These are phyloP conservation scores for Coniochaeta prunicola DNA, from an alignment of 2,329 filamentous ascomycete genomes.

Conservation along the genomic window DNA sequence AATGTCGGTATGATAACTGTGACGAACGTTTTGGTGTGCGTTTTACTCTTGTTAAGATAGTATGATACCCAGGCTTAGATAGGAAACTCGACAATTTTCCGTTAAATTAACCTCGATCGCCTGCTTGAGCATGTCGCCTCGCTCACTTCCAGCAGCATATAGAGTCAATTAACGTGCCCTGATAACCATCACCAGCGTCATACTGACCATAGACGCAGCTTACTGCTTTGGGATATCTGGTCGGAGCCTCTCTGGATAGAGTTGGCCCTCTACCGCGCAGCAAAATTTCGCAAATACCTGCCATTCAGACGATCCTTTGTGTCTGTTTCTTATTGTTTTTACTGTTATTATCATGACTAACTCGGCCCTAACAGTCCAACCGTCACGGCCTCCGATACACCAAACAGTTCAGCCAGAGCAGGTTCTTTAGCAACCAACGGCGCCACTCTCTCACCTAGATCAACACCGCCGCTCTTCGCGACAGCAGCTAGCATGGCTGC, in stretches of 20 bases:
- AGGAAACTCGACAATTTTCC: not conserved
- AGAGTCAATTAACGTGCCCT: not conserved
- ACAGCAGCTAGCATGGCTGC: conserved; percentile 27
- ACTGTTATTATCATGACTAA: not conserved
- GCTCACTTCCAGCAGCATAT: not conserved
- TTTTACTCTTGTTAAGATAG: not conserved
- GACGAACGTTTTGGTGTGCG: conserved; percentile 2
- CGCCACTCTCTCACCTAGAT: conserved; percentile 20
- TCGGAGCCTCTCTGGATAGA: not conserved
- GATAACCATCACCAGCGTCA: not conserved
- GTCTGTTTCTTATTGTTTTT: not conserved
- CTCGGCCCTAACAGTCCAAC: not conserved
- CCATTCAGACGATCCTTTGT: not conserved
- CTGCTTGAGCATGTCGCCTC: not conserved
- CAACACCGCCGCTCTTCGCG: conserved; percentile 16
- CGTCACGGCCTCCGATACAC: not conserved
- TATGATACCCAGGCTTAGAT: not conserved
- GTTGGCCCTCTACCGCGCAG: not conserved
- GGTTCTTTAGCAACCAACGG: conserved; percentile 29
- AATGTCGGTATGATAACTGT: not conserved
- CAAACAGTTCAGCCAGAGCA: conserved; percentile 24
- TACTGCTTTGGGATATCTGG: not conserved
- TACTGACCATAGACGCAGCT: not conserved
- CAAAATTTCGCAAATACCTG: not conserved
- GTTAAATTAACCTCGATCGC: not conserved